Conservation (phyloP, 345 rosid species). For the Aquilaria sinensis region DNA sequence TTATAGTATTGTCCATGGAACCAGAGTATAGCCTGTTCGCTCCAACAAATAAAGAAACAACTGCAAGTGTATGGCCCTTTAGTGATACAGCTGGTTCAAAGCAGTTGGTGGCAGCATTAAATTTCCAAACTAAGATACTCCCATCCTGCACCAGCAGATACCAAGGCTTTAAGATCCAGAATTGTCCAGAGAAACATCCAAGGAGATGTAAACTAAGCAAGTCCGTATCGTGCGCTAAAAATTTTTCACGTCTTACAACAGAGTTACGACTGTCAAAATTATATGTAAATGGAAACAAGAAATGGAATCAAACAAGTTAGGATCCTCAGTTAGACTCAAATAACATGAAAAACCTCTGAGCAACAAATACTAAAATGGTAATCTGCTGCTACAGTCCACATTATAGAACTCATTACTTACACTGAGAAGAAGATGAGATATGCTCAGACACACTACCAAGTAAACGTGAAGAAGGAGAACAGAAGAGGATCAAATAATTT, state of each 20-base stretch:
- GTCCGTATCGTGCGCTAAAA: too few relatives aligned
- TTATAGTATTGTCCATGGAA: slow-evolving; percentile 87
- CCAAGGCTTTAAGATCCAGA: neutral
- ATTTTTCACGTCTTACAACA: too few relatives aligned
- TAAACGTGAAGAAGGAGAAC: neutral
- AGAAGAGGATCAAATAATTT: slow-evolving; percentile 3
- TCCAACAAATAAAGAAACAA: slow-evolving; percentile 84
- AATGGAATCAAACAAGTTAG: too few relatives aligned
- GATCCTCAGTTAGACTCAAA: too few relatives aligned
- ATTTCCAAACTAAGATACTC: slow-evolving; percentile 84
- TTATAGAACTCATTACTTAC: neutral
- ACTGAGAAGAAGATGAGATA: slow-evolving; percentile 7
- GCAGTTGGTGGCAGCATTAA: slow-evolving; percentile 47
- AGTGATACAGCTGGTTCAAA: slow-evolving; percentile 91
- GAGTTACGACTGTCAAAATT: too few relatives aligned
- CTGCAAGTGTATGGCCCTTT: slow-evolving; percentile 60
- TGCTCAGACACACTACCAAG: neutral
- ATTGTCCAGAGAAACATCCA: neutral
- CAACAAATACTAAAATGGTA: too few relatives aligned
- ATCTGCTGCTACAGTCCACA: too few relatives aligned
- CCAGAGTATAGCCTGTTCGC: slow-evolving; percentile 91
- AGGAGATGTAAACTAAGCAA: too few relatives aligned
- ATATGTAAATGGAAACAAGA: too few relatives aligned
- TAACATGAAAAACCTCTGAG: too few relatives aligned
- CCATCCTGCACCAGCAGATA: slow-evolving; percentile 60